These are phyloP conservation scores for Penicillium ochrochloron DNA, from an alignment of 495 filamentous ascomycete genomes.

Conservation along the genomic window DNA sequence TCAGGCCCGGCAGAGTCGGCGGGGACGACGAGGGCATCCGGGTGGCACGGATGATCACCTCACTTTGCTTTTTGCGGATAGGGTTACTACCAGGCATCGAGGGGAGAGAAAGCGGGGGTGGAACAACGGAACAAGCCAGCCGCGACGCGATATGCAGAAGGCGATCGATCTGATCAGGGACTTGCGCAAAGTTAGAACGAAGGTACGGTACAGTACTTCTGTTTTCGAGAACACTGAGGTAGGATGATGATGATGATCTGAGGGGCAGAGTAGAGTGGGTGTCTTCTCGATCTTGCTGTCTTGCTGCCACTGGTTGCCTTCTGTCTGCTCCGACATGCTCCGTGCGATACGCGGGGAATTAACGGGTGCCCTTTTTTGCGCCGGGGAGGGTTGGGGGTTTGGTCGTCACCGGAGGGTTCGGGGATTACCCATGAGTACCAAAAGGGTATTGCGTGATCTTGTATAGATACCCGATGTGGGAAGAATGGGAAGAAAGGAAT, in stretches of 20 bases:
- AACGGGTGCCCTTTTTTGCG: background rate
- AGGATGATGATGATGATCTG: conserved; percentile 6
- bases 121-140: no score
- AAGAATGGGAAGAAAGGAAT: background rate
- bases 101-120: background rate
- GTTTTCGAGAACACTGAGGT: conserved; percentile 4
- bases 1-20: conserved; percentile 23
- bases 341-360: conserved; percentile 14
- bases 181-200: conserved; percentile 3
- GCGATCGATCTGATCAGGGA: background rate
- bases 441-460: background rate
- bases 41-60: conserved; percentile 21
- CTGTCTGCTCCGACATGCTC: conserved; percentile 34
- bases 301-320: background rate
- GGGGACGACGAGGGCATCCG: conserved; percentile 26
- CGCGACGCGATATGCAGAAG: background rate
- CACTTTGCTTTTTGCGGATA: conserved; percentile 21
- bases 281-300: no score
- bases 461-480: background rate
- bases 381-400: background rate
- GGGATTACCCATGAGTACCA: background rate
- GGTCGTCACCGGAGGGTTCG: background rate
- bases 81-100: conserved; percentile 5
- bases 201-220: background rate
- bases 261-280: background rate